Evolutionary conservation across 73 alveolate species (phyloP).

Genomic region (Paramecium tetraurelia): DNA sequence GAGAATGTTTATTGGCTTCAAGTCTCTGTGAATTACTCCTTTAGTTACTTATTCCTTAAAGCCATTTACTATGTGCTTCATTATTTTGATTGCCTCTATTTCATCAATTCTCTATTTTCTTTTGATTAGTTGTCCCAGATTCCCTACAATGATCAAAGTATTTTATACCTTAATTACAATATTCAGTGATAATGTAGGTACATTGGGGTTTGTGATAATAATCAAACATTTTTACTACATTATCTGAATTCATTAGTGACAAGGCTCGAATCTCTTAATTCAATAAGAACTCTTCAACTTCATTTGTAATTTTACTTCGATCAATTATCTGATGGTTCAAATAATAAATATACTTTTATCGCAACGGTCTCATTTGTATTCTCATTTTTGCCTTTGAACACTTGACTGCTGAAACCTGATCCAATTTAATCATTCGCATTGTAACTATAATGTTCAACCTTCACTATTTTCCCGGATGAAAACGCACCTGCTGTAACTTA

Average conservation of each 20-base stretch:
- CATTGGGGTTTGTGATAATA: background rate
- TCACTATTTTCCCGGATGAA: background rate
- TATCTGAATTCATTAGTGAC: background rate
- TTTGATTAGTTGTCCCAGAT: constrained; percentile 13
- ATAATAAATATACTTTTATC: background rate
- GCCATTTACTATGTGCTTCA: constrained; percentile 41
- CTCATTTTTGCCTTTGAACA: constrained; percentile 28
- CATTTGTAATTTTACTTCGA: background rate
- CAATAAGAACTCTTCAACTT: background rate
- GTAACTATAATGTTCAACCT: background rate
- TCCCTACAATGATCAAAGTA: background rate
- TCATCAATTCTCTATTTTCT: constrained; percentile 5
- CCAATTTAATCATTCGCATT: constrained; percentile 12
- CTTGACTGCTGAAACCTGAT: constrained; percentile 40
- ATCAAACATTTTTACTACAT: constrained; percentile 14
- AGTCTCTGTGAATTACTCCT: constrained; percentile 53
- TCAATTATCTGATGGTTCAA: background rate
- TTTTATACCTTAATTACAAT: constrained; percentile 17
- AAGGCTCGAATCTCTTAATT: constrained; percentile 21
- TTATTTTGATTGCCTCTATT: constrained; percentile 36
- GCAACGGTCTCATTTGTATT: constrained; percentile 42
- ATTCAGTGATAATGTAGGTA: constrained; percentile 28
- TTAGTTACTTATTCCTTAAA: constrained; percentile 34
- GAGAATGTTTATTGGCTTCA: constrained; percentile 56
- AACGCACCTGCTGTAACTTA: background rate